A percentile compares a stretch with the other conserved stretches of the same genome.
phyloP scores from a whole-genome alignment of 805 yeast species.

The Wickerhamiella brachini region DNA sequence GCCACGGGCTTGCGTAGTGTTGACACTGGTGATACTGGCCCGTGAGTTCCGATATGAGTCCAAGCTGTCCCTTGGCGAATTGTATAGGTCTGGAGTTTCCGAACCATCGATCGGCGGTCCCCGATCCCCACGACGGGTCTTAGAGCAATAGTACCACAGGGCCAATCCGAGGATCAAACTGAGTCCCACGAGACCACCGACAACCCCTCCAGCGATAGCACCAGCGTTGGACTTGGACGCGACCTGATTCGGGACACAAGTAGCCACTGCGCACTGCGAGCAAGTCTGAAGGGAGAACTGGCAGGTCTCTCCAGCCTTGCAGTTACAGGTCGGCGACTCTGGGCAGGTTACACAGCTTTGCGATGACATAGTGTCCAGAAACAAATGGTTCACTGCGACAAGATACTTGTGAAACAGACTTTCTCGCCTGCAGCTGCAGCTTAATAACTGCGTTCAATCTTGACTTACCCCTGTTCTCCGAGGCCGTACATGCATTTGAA shows the following conservation, averaged over 20 bases:
- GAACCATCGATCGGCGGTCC: not conserved
- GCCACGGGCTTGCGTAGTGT: slow-evolving; percentile 35
- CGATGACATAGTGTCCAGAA: not conserved
- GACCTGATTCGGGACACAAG: slow-evolving; percentile 26
- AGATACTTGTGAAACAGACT: not conserved
- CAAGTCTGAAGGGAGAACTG: slow-evolving; percentile 44
- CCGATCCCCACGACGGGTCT: slow-evolving; percentile 3
- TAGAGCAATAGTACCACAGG: slow-evolving; percentile 12
- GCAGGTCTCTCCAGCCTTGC: slow-evolving; percentile 41
- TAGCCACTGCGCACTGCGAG: slow-evolving; percentile 38
- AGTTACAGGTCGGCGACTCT: slow-evolving; percentile 17
- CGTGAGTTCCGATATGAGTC: slow-evolving; percentile 26
- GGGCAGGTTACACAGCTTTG: slow-evolving; percentile 25
- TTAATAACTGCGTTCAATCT: not conserved
- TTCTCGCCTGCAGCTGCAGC: not conserved
- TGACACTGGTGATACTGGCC: slow-evolving; percentile 12
- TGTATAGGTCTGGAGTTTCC: slow-evolving; percentile 12
- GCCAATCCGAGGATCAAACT: slow-evolving; percentile 24
- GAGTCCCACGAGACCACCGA: slow-evolving; percentile 43
- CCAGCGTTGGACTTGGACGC: slow-evolving; percentile 28
- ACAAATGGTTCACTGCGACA: not conserved
- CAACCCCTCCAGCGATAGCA: slow-evolving; percentile 60
- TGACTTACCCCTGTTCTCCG: not conserved
- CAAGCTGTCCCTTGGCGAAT: slow-evolving; percentile 17
- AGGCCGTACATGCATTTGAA: too few relatives aligned